phyloP scores from a whole-genome alignment of 805 yeast genomes.

The Candida peoriensis region DNA sequence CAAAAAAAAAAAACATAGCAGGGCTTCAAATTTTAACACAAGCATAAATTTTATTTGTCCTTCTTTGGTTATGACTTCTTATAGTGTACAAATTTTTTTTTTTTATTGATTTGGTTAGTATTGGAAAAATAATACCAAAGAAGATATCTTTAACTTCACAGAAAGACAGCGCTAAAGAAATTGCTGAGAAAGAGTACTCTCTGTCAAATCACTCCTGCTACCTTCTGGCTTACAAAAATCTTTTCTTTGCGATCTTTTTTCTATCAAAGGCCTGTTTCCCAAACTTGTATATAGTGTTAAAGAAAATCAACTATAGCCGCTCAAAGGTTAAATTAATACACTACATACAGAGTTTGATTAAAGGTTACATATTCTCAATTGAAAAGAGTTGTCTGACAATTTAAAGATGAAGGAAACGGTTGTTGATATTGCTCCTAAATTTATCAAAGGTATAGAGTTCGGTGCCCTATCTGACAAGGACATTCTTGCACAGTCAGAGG shows the following conservation, averaged over 20 bases:
- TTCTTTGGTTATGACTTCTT: no score
- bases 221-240: constrained; percentile 25
- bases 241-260: constrained; percentile 3
- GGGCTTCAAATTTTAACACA: no score
- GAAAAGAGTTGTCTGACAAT: neutral
- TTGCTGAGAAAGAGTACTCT: neutral
- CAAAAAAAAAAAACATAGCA: no score
- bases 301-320: no score
- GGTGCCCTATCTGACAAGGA: constrained; percentile 91
- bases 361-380: neutral
- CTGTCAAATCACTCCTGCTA: constrained; percentile 2
- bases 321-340: no score
- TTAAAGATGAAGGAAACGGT: constrained; percentile 34
- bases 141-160: no score
- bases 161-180: constrained; percentile 4
- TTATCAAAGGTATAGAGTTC: constrained; percentile 85
- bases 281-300: no score
- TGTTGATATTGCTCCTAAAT: constrained; percentile 78
- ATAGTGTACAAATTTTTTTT: neutral
- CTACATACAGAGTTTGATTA: neutral
- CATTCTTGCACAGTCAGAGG: constrained; percentile 89
- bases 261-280: neutral
- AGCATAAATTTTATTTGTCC: no score
- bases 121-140: neutral
- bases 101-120: no score